Evolutionary conservation across 768 basidiomycete species (phyloP), one percentile per base, ranked within the genome.

Genomic region (Xerocomellus chrysenteron): DNA sequence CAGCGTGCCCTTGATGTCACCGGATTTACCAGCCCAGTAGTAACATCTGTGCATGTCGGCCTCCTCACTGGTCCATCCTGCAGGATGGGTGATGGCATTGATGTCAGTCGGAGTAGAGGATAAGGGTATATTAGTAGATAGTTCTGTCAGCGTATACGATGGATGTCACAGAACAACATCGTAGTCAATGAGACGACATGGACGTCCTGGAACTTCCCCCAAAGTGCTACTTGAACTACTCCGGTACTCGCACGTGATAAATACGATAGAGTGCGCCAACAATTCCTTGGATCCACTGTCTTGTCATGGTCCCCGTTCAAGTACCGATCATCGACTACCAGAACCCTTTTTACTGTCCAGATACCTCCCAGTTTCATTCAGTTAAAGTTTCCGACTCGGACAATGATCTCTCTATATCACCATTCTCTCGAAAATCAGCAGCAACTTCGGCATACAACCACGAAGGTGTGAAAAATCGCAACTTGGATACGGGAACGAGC

Each of bases 331-430:
- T 81, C 28, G 82, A 85, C 68, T 65, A 74, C n/a, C 71, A 80
- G 28, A 85, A 86, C 55, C 83, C 84, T 7, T 73, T 80, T 42
- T 85, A 85, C 68, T 85, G 84, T 57, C 82, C 84, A 14, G 62
- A 74, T 24, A 55, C 65, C 55, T 55, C 61, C 47, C 66, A 63
- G 52, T 53, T 58, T 50, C 48, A 56, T 65, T 40, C 56, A 11
- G 13, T 16, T 3, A 7, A 24, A 17, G 48, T n/a, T 50, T 21
- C 49, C 16, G 32, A 41, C 45, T 51, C 19, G 47, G 59, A 51
- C 46, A 32, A 19, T 10, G 36, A 57, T 40, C 17, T 42, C 17
- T 47, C 56, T n/a, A 12, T 57, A 12, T 45, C 35, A n/a, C 28
- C 56, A 36, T 53, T 47, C 47, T 40, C 55, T 32, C 54, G 35